These are phyloP conservation scores for Stachybotrys echinatus DNA, from an alignment of 2,329 filamentous ascomycete species.

Conservation along the genomic window DNA sequence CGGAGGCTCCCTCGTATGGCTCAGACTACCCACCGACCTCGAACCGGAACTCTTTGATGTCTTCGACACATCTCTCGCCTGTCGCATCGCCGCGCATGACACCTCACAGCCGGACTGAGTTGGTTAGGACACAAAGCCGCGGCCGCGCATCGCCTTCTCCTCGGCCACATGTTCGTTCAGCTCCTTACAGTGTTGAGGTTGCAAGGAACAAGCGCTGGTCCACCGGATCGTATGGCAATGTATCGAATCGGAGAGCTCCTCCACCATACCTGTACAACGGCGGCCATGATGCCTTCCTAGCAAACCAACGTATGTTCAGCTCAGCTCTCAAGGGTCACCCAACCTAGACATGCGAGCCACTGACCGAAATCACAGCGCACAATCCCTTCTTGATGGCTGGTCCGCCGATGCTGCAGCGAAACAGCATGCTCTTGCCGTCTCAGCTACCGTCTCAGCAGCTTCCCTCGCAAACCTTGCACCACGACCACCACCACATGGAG, in stretches of 20 bases:
- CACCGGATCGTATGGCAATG: slow-evolving; percentile 64
- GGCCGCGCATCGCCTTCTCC: slow-evolving; percentile 69
- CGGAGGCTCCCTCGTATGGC: slow-evolving; percentile 61
- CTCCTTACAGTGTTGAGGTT: slow-evolving; percentile 65
- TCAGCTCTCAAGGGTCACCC: slow-evolving; percentile 16
- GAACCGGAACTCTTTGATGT: slow-evolving; percentile 65
- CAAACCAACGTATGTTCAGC: slow-evolving; percentile 50
- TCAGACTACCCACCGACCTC: slow-evolving; percentile 63
- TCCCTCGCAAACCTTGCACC: slow-evolving; percentile 43
- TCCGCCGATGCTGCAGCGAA: slow-evolving; percentile 44
- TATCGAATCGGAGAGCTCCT: slow-evolving; percentile 44
- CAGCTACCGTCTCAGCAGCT: slow-evolving; percentile 47
- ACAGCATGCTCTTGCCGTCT: slow-evolving; percentile 52
- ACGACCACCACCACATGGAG: slow-evolving; percentile 49
- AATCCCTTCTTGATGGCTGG: slow-evolving; percentile 51
- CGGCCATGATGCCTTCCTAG: slow-evolving; percentile 52
- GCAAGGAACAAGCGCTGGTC: slow-evolving; percentile 71
- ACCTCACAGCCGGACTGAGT: slow-evolving; percentile 53
- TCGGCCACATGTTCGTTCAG: slow-evolving; percentile 60
- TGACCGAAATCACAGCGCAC: slow-evolving; percentile 30
- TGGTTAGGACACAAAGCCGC: slow-evolving; percentile 59
- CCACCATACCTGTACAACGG: slow-evolving; percentile 60
- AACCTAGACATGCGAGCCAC: neutral
- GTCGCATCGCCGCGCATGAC: slow-evolving; percentile 66
- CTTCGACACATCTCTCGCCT: slow-evolving; percentile 66